Conservation (phyloP, 148 eudicot genomes). For the Rhododendron molle region DNA sequence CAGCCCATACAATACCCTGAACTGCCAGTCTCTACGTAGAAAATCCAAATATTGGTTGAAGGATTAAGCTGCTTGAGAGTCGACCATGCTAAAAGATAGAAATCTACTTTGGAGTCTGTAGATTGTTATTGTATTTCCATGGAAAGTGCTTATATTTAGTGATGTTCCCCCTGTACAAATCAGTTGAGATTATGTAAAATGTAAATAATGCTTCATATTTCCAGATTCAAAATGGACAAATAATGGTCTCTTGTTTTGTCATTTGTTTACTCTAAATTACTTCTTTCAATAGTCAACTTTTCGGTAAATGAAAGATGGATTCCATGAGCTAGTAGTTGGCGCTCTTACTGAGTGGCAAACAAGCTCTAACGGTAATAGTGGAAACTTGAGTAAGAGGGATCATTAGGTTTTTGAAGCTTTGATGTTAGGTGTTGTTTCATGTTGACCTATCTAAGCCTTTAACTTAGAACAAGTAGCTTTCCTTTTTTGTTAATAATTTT, state of each 20-base stretch:
- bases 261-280: neutral
- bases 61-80: neutral
- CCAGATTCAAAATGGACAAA: neutral
- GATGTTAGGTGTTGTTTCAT: neutral
- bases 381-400: neutral
- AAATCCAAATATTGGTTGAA: neutral
- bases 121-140: neutral
- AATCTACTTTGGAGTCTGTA: neutral
- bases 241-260: neutral
- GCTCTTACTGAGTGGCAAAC: neutral
- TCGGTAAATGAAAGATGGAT: no score
- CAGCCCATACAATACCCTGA: neutral
- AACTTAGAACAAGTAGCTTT: neutral
- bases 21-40: neutral
- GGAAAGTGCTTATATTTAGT: neutral
- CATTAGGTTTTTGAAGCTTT: neutral
- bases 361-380: neutral
- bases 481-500: neutral
- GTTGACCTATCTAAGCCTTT: neutral
- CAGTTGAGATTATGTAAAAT: neutral
- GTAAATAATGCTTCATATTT: neutral
- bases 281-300: neutral
- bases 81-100: neutral
- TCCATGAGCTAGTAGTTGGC: neutral
- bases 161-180: neutral